phyloP scores from a whole-genome alignment of 2,329 filamentous ascomycete species.

The Diaporthe citriasiana region DNA sequence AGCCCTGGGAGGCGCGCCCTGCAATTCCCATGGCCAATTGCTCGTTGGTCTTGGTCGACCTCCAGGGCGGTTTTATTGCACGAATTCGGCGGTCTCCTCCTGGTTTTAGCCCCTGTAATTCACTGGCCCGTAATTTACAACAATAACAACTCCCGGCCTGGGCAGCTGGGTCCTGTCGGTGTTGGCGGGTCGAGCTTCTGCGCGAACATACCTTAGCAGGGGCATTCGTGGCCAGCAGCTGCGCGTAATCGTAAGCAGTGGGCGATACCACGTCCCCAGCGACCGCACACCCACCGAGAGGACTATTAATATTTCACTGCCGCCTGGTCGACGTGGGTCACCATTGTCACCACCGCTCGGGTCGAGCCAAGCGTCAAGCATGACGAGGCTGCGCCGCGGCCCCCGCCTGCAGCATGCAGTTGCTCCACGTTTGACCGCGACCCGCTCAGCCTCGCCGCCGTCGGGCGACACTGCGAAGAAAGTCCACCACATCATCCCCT shows the following conservation, averaged over 20 bases:
- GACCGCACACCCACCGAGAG: background rate
- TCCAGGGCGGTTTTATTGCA: slow-evolving; percentile 3
- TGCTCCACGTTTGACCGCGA: slow-evolving; percentile 29
- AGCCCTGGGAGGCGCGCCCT: background rate
- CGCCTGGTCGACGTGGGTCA: background rate
- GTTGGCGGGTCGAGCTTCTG: slow-evolving; percentile 7
- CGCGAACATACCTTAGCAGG: background rate
- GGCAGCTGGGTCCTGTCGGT: background rate
- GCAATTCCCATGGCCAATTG: slow-evolving; percentile 17
- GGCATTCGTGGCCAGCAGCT: background rate
- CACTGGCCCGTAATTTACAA: slow-evolving; percentile 20
- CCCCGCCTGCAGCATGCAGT: slow-evolving; percentile 13
- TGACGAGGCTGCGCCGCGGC: slow-evolving; percentile 35
- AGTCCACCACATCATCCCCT: background rate
- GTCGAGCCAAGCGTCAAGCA: slow-evolving; percentile 11
- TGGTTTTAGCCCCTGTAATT: slow-evolving; percentile 21
- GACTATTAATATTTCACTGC: slow-evolving; percentile 28
- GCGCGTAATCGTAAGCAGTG: background rate
- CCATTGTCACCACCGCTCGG: background rate
- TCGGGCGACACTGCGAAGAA: background rate
- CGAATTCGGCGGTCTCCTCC: background rate
- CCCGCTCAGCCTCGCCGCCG: slow-evolving; percentile 33
- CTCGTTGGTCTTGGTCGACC: background rate
- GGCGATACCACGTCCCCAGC: background rate
- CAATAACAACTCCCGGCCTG: slow-evolving; percentile 13